Evolutionary conservation across 805 yeast species (phyloP), one percentile per base, ranked within the genome.

Genomic region (Ogataea allantospora): DNA sequence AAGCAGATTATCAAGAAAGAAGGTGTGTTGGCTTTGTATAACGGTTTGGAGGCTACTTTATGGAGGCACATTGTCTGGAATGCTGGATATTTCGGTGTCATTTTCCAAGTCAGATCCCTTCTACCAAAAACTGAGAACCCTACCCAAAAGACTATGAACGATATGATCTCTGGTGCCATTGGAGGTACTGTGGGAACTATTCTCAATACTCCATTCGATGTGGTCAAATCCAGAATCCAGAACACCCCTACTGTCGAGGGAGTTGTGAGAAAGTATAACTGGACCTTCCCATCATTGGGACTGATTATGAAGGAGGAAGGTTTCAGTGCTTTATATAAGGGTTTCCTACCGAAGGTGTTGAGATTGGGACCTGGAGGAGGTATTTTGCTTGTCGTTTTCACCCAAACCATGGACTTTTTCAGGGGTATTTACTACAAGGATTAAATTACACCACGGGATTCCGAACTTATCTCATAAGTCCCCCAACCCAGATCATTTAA

Each of bases 361-460:
- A 82, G 99, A 76, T 74, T 93, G 51, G 99, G 98, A 32, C 99
- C 99, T 44, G 99, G 99, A 58, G 99, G 99, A 63, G 99, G 99
- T 71, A 88, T 93, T 51, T 70, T 93, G 57, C 75, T 93, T 62
- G 98, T 93, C 33, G 99, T 93, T n/a, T 93, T 88, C 74, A 88
- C 96, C 29, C 73, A 88, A 16, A 80, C 89, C 48, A 88, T 89
- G 95, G 96, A 89, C 62, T 87, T 88, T 70, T 93, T 93, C 74
- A 78, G 89, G 70, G 66, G 66, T n/a, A 27, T 65, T 32, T 73
- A 73, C 33, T 65, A 64, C 43, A 52, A 54, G 30, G 56, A 62
- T 29, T 42, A 39, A 26, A n/a, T 14, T 17, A 13, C 7, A 7
- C 13, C 10, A 19, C 35, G 28, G 35, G 18, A 30, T 30, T 30